Conservation (phyloP, 768 basidiomycete species). For the Lentinula aciculospora region DNA sequence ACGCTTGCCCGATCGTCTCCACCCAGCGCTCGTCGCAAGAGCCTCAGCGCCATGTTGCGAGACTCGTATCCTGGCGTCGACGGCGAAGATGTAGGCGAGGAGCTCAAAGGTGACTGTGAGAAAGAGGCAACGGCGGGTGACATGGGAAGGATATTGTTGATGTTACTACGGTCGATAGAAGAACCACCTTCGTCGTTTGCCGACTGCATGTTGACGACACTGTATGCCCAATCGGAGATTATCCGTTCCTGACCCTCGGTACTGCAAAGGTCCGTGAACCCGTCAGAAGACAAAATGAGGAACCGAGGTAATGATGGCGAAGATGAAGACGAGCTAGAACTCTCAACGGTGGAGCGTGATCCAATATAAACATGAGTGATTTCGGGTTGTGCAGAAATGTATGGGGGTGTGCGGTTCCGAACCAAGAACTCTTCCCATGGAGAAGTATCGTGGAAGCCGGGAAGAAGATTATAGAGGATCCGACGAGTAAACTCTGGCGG, state of each 20-base stretch:
- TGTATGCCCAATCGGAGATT: conserved; percentile 47
- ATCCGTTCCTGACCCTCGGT: conserved; percentile 40
- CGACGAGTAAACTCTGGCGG: conserved; percentile 63
- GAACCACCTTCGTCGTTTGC: conserved; percentile 4
- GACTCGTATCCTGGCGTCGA: conserved; percentile 8
- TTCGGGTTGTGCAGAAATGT: conserved; percentile 61
- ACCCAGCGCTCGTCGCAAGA: conserved; percentile 53
- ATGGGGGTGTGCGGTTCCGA: conserved; percentile 60
- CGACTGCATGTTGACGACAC: conserved; percentile 26
- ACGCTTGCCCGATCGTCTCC: conserved; percentile 49
- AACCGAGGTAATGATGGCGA: conserved; percentile 32
- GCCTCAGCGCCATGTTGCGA: conserved; percentile 50
- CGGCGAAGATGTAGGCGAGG: background rate
- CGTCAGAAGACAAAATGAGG: conserved; percentile 63
- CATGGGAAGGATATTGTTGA: conserved; percentile 9
- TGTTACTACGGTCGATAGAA: conserved; percentile 4
- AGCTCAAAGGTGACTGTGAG: background rate
- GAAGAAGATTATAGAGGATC: conserved; percentile 60
- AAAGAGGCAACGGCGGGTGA: background rate
- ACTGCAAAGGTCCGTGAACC: conserved; percentile 56
- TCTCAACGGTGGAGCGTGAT: background rate
- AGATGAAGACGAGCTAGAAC: conserved; percentile 12
- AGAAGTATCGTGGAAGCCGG: conserved; percentile 54
- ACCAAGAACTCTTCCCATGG: conserved; percentile 64
- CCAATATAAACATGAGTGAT: conserved; percentile 42